These are phyloP conservation scores for Suhomyces taliae DNA, from an alignment of 1,139 yeast genomes.

Conservation along the genomic window DNA sequence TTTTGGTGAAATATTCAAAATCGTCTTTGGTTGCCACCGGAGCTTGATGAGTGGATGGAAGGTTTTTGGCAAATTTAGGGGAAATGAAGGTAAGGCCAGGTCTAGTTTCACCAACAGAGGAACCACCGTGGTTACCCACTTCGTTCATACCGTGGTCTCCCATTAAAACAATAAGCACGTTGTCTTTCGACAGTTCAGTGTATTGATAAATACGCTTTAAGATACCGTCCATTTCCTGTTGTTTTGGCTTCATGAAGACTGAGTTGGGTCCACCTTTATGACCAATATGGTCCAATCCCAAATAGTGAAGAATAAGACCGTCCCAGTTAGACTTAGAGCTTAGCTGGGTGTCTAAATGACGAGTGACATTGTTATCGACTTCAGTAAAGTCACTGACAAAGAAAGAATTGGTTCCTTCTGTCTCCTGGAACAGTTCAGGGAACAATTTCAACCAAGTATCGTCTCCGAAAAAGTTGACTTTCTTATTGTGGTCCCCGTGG, in stretches of 20 bases:
- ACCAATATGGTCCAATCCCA: constrained; percentile 96
- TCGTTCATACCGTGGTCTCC: constrained; percentile 98
- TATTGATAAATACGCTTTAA: constrained; percentile 53
- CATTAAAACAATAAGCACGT: constrained; percentile 70
- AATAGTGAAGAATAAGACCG: constrained; percentile 79
- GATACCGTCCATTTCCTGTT: constrained; percentile 78
- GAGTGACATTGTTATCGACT: constrained; percentile 89
- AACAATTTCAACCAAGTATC: constrained; percentile 96
- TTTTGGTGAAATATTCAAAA: constrained; percentile 50
- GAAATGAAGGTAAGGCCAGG: constrained; percentile 77
- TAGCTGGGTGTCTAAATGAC: constrained; percentile 70
- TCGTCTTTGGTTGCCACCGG: constrained; percentile 41
- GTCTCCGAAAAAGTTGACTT: constrained; percentile 86
- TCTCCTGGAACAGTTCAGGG: constrained; percentile 52
- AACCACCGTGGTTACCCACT: constrained; percentile 95
- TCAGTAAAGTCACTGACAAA: constrained; percentile 93
- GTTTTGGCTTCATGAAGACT: constrained; percentile 76
- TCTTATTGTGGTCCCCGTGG: constrained; percentile 30
- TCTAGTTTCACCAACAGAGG: constrained; percentile 87
- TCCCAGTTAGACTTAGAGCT: constrained; percentile 58
- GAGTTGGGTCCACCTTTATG: constrained; percentile 94
- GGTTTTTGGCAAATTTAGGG: constrained; percentile 45
- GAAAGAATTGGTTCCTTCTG: constrained; percentile 90
- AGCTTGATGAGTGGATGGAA: constrained; percentile 21
- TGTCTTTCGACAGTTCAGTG: constrained; percentile 26